Base-by-base conservation (phyloP, 2,329 filamentous ascomycete genomes). In the Claviceps sp. region DNA sequence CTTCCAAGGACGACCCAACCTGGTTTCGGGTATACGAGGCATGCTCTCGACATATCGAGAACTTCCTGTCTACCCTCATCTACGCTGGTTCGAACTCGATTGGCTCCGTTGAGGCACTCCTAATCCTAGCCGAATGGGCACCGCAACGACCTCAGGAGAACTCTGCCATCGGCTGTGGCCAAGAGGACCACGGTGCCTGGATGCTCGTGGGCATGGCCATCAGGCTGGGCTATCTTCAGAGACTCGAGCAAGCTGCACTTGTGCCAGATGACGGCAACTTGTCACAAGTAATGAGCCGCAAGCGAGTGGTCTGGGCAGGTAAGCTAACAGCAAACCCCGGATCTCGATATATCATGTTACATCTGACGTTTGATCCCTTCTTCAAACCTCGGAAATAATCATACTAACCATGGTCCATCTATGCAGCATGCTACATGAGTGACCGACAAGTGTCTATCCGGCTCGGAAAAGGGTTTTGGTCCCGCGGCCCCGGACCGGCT, bases 131-230 rank as follows among this genome's bases (percentile, higher is more conserved):
- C 0, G 84, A 88, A 60, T 88, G 84, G 84, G 82, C 82, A 6
- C 82, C 82, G 0, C 83, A 85, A 55, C 79, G 80, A 0, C 74
- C 81, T 2, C 71, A 81, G 5, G 75, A 76, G 38, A 77, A 79
- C 34, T 80, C 80, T 37, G 73, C 77, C 26, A 80, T 87, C 19
- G 84, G 84, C 0, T 75, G 83, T 52, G 84, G 84, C 8, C 84
- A 87, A 62, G 84, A 87, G 61, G 84, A 88, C 58, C 76, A 84
- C 45, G 82, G 84, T 34, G 82, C 83, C 0, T 88, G 84, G 84
- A 87, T 87, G 83, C 81, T 87, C 58, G 82, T 87, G 5, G 84
- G 84, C 1, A 75, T 84, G 19, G 84, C 84, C 3, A 67, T 88
- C 6, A 75, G 84, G 6, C 77, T 85, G 2, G 84, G 79, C 0